Conservation (phyloP, 2,329 filamentous ascomycete species). For the Fusarium sublunatum region DNA sequence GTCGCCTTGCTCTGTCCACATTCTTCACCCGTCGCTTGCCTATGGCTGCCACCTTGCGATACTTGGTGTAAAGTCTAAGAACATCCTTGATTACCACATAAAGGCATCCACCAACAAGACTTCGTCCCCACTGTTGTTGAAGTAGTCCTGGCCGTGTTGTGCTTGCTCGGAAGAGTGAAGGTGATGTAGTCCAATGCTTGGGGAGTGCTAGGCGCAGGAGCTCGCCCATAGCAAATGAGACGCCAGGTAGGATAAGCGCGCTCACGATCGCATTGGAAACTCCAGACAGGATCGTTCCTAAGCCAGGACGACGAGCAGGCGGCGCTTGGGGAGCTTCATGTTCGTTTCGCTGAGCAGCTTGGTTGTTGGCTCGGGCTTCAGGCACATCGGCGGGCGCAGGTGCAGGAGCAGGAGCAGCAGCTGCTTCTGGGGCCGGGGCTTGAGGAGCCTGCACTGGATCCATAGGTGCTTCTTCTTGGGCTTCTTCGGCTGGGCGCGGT, state of each 20-base stretch:
- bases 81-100: slow-evolving; percentile 85
- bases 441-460: slow-evolving; percentile 8
- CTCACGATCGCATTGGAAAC: slow-evolving; percentile 63
- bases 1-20: slow-evolving; percentile 52
- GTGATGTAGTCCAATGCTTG: slow-evolving; percentile 68
- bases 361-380: slow-evolving; percentile 8
- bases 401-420: background rate
- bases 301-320: slow-evolving; percentile 49
- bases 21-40: slow-evolving; percentile 66
- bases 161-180: slow-evolving; percentile 39
- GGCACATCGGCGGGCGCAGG: background rate
- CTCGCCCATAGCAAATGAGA: slow-evolving; percentile 83
- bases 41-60: slow-evolving; percentile 68
- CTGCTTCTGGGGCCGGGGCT: background rate
- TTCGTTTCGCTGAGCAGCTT: slow-evolving; percentile 30
- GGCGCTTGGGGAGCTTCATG: slow-evolving; percentile 52
- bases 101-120: slow-evolving; percentile 86
- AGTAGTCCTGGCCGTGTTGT: slow-evolving; percentile 71
- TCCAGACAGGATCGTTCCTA: slow-evolving; percentile 54
- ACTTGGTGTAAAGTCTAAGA: slow-evolving; percentile 71
- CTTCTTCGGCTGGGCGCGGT: slow-evolving; percentile 3
- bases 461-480: slow-evolving; percentile 2
- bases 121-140: slow-evolving; percentile 88
- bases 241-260: slow-evolving; percentile 79
- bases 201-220: slow-evolving; percentile 77